A percentile compares a stretch with the other conserved stretches of the same genome.
These are phyloP conservation scores for Leptographium galeiforme DNA, from an alignment of 2,329 filamentous ascomycete species.

Conservation along the genomic window DNA sequence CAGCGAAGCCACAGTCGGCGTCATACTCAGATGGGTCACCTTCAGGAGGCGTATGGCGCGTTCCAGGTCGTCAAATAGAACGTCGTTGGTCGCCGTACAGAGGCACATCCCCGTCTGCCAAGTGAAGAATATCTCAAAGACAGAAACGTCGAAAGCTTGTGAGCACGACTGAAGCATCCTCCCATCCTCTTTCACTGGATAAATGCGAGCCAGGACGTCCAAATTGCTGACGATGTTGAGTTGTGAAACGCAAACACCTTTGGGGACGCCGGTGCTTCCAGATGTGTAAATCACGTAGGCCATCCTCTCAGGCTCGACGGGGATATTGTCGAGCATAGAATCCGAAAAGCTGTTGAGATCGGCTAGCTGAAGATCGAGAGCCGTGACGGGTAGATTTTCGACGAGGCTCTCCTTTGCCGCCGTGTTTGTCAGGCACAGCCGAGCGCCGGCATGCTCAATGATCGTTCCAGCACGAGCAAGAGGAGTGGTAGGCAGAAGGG, in stretches of 20 bases:
- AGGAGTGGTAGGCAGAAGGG: constrained; percentile 62
- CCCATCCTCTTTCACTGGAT: constrained; percentile 39
- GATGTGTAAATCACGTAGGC: constrained; percentile 76
- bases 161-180: constrained; percentile 73
- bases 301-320: constrained; percentile 32
- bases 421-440: constrained; percentile 24
- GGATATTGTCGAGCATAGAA: constrained; percentile 21
- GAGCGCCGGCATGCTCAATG: constrained; percentile 42
- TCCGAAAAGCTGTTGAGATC: constrained; percentile 9
- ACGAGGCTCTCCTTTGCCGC: not conserved
- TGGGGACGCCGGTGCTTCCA: constrained; percentile 68
- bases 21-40: constrained; percentile 73
- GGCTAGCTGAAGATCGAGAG: constrained; percentile 21
- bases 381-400: not conserved
- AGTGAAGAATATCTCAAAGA: constrained; percentile 81
- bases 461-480: constrained; percentile 45
- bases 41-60: constrained; percentile 45
- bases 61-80: constrained; percentile 61
- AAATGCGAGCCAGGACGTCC: constrained; percentile 49
- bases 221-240: constrained; percentile 66
- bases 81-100: constrained; percentile 62
- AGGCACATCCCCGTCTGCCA: constrained; percentile 69
- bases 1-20: constrained; percentile 72
- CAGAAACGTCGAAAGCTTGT: constrained; percentile 75
- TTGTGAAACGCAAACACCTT: constrained; percentile 68